Conservation (phyloP, 148 eudicot genomes). For the Oxyria digyna region DNA sequence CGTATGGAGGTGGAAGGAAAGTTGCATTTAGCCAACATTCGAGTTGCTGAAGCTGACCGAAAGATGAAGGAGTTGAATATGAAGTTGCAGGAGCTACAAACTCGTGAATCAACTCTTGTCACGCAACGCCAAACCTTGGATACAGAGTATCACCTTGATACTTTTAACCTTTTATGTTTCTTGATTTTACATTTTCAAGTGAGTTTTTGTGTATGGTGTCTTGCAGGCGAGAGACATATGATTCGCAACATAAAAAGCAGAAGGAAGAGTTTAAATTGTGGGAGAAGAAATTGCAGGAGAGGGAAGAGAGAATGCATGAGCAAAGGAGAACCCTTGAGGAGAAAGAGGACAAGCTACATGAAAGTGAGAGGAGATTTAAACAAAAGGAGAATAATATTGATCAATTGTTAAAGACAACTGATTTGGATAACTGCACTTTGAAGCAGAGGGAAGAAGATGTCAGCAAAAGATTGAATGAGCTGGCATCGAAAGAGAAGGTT, state of each 20-base stretch:
- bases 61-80: slow-evolving; percentile 59
- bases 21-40: slow-evolving; percentile 42
- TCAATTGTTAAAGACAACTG: slow-evolving; percentile 44
- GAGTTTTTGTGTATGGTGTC: background rate
- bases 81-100: slow-evolving; percentile 63
- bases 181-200: slow-evolving; percentile 9
- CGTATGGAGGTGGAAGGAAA: slow-evolving; percentile 51
- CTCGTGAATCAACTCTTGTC: slow-evolving; percentile 58
- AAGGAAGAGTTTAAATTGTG: slow-evolving; percentile 61
- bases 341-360: slow-evolving; percentile 57
- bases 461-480: slow-evolving; percentile 30
- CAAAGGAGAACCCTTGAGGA: slow-evolving; percentile 43
- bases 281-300: slow-evolving; percentile 80
- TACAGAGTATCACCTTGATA: slow-evolving; percentile 44
- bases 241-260: slow-evolving; percentile 35
- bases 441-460: slow-evolving; percentile 49
- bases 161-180: background rate
- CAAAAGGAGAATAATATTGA: slow-evolving; percentile 48
- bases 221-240: slow-evolving; percentile 58
- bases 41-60: slow-evolving; percentile 60
- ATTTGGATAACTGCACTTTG: slow-evolving; percentile 27
- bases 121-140: slow-evolving; percentile 46
- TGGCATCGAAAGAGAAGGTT: slow-evolving; percentile 59
- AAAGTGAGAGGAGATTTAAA: slow-evolving; percentile 32
- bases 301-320: slow-evolving; percentile 58